A percentile compares a stretch with the other conserved stretches of the same genome.
phyloP scores from a whole-genome alignment of 192 early-diverging fungal genomes.

The Dissophora ornata region DNA sequence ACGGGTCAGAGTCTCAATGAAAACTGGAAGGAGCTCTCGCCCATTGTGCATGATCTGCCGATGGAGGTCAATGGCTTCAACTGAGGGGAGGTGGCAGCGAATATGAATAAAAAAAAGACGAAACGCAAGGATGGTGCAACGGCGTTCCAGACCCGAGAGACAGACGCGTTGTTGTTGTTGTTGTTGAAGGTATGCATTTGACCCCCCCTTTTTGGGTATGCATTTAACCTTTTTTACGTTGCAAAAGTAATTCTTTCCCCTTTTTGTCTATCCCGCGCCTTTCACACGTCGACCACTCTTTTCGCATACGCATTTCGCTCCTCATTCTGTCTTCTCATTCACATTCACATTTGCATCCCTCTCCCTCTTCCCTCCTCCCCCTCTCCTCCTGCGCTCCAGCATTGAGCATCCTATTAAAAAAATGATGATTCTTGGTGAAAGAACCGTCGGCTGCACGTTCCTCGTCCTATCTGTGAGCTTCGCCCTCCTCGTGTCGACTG shows the following conservation, averaged over 20 bases:
- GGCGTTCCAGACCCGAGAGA: too few species aligned
- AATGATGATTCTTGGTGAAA: background rate
- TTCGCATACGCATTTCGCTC: too few species aligned
- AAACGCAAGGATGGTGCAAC: background rate
- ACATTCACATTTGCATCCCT: constrained; percentile 1
- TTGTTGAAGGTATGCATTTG: too few species aligned
- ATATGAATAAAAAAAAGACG: background rate
- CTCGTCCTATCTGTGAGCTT: constrained; percentile 11
- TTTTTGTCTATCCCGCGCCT: too few species aligned
- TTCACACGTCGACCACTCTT: too few species aligned
- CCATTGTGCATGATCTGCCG: constrained; percentile 61
- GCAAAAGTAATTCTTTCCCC: too few species aligned
- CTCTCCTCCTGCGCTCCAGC: background rate
- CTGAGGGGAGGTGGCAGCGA: background rate
- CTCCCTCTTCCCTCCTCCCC: background rate
- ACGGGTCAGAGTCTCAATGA: constrained; percentile 58
- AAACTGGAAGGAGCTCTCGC: constrained; percentile 58
- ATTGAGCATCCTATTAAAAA: too few species aligned
- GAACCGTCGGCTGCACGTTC: background rate
- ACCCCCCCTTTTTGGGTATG: background rate
- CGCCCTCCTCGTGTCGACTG: background rate
- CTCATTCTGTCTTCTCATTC: background rate
- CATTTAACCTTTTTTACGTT: too few species aligned
- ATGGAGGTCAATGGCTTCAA: constrained; percentile 54
- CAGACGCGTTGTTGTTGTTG: too few species aligned